These are phyloP conservation scores for Diospyros lotus DNA, from an alignment of 148 eudicot genomes.

Conservation along the genomic window DNA sequence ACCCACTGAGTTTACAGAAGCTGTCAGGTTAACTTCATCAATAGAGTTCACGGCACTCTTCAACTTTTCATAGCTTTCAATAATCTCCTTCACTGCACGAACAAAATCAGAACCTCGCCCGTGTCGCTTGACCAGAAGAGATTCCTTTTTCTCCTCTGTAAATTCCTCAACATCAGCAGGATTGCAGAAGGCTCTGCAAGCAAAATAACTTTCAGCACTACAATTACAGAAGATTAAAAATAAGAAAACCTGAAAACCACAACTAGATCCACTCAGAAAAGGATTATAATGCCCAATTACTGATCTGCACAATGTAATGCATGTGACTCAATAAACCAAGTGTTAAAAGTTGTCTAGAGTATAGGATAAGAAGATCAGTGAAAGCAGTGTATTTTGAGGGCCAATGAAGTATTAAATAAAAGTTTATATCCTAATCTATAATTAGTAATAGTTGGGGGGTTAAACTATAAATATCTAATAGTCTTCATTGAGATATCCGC, in stretches of 20 bases:
- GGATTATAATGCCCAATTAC: too few species aligned
- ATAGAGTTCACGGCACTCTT: slow-evolving; percentile 41
- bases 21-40: slow-evolving; percentile 32
- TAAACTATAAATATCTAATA: too few species aligned
- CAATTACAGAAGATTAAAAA: not conserved
- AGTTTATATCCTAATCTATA: too few species aligned
- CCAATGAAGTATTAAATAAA: too few species aligned
- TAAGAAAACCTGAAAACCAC: slow-evolving; percentile 1
- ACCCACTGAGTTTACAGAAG: slow-evolving; percentile 20
- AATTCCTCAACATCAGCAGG: slow-evolving; percentile 95
- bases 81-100: slow-evolving; percentile 87
- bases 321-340: too few species aligned
- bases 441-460: too few species aligned
- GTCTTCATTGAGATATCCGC: too few species aligned
- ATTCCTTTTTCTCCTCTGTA: slow-evolving; percentile 75
- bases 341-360: too few species aligned
- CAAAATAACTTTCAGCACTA: slow-evolving; percentile 1
- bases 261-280: not conserved
- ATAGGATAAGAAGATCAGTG: too few species aligned
- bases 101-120: slow-evolving; percentile 91
- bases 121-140: slow-evolving; percentile 71
- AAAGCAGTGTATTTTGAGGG: too few species aligned
- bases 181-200: slow-evolving; percentile 86
- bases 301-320: too few species aligned
- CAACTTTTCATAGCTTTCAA: slow-evolving; percentile 59